Evolutionary conservation across 345 rosid genomes (phyloP).

Genomic region (Dimocarpus longan): DNA sequence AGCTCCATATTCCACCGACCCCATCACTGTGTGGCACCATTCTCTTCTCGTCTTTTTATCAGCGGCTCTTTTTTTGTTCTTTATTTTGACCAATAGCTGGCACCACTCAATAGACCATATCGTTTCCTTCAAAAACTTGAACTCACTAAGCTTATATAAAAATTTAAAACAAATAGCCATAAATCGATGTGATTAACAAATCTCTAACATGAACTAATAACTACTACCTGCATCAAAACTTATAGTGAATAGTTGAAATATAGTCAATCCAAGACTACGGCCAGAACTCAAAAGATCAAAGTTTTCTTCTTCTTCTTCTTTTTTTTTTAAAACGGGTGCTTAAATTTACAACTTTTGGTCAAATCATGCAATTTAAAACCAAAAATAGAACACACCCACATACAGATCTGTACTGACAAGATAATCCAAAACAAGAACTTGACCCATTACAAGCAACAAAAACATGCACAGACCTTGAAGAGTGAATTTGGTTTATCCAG

Average conservation of each 20-base stretch:
- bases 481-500: constrained; percentile 44
- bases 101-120: background rate
- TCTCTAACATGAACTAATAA: background rate
- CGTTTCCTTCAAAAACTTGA: background rate
- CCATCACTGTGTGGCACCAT: background rate
- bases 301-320: too few relatives aligned
- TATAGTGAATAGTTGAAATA: background rate
- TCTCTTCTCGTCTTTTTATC: background rate
- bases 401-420: constrained; percentile 13
- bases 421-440: background rate
- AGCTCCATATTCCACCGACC: background rate
- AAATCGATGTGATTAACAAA: background rate
- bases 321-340: background rate
- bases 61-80: background rate
- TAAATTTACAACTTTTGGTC: constrained; percentile 8
- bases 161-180: background rate
- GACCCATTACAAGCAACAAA: background rate
- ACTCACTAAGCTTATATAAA: background rate
- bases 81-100: background rate
- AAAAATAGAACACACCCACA: background rate
- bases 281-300: background rate
- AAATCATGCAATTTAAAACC: background rate
- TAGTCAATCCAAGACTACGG: background rate
- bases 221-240: background rate
- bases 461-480: constrained; percentile 9